Conservation (phyloP, 148 eudicot genomes). For the Rhododendron vialii region DNA sequence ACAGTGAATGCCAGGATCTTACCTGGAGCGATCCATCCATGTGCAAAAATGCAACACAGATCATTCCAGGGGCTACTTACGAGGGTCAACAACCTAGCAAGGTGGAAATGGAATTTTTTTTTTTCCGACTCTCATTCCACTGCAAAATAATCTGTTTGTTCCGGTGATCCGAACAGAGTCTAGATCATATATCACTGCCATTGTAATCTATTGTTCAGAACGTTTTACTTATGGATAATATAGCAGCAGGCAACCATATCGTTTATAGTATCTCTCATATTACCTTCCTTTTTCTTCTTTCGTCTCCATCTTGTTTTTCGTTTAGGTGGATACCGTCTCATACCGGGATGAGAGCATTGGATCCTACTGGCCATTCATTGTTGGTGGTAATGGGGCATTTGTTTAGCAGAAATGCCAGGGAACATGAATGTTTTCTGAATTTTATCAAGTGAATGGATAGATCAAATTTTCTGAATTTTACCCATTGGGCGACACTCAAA, state of each 20-base stretch:
- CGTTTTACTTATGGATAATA: not conserved
- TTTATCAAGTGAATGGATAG: not conserved
- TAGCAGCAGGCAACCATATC: not conserved
- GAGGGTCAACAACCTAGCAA: not conserved
- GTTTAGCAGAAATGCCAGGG: not conserved
- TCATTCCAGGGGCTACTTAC: not conserved
- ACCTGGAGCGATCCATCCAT: not conserved
- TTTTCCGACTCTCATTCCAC: not conserved
- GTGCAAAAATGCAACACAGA: not conserved
- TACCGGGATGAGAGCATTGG: not conserved
- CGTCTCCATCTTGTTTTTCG: not conserved
- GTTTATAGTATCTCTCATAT: too few relatives aligned
- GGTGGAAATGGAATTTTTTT: not conserved
- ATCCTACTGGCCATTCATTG: not conserved
- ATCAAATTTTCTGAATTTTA: not conserved
- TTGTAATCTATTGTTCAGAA: not conserved
- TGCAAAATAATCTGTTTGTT: not conserved
- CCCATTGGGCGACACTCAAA: not conserved
- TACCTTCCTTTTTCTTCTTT: too few relatives aligned
- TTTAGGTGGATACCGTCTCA: too few relatives aligned
- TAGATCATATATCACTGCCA: not conserved
- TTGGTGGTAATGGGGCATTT: not conserved
- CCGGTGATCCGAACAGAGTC: not conserved
- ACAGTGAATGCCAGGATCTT: not conserved
- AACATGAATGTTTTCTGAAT: not conserved